Base-by-base conservation (phyloP, 1,284 basidiomycete species). In the Papiliotrema laurentii region DNA sequence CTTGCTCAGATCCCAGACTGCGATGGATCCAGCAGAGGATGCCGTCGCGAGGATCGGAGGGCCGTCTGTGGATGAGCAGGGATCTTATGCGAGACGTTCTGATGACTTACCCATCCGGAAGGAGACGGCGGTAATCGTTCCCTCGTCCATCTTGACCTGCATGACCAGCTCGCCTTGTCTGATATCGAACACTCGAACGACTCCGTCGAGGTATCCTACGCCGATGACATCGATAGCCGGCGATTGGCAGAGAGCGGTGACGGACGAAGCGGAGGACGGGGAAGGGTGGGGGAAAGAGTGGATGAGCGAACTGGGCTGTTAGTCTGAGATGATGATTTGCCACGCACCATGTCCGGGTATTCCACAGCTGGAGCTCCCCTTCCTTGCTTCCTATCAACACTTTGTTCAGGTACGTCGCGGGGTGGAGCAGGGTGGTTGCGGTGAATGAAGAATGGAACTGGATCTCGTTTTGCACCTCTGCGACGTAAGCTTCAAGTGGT, bases 371-470 rank as follows among this genome's bases (percentile, higher is more conserved):
- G 60, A 98, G 73, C 45, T 78, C 77, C 10, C 96, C 96, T 67
- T 92, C 80, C 50, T 77, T 80, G 57, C 88, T 89, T 1, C 85
- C 85, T 9, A 98, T 81, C 1, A 98, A 77, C 1, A 98, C 79
- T 75, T 98, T 98, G 78, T 99, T 97, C 47, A 99, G 74, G 72
- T 98, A 98, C 4, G 96, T 98, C 1, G 91, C 86, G 1, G 96
- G 96, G 71, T 99, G 96, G 5, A 97, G 78, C 26, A 97, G 74
- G 18, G 79, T 80, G 10, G 83, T 87, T 9, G 94, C 93, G 1
- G 83, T 86, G 69, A 97, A 97, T 5, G 60, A 56, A 4, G 59
- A 47, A 49, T 71, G 70, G 56, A 74, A 93, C 44, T 83, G 77
- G 40, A 96, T 81, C 10, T 70, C 61, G 43, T 69, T 70, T 37